Evolutionary conservation across 352 stramenopile species (phyloP).

Genomic region (Blastocystis sp.): DNA sequence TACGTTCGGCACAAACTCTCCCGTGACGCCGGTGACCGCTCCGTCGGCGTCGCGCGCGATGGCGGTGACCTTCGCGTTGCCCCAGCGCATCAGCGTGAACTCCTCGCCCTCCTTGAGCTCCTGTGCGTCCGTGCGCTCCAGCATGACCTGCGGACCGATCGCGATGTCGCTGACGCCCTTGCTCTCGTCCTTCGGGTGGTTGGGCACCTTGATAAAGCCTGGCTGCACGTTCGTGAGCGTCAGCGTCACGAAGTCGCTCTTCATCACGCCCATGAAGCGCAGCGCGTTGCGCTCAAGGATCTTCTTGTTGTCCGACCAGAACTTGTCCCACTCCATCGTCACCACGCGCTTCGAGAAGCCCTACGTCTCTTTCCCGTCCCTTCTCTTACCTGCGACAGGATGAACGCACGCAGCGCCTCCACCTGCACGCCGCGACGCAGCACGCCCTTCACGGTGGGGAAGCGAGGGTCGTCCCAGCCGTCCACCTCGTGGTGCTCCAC

Average conservation of each 20-base stretch:
- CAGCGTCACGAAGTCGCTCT: conserved; percentile 73
- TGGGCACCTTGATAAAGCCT: conserved; percentile 41
- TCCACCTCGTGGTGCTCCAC: conserved; percentile 87
- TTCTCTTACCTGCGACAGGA: conserved; percentile 78
- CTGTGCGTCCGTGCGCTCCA: conserved; percentile 86
- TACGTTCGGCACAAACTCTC: conserved; percentile 67
- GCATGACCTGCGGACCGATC: conserved; percentile 66
- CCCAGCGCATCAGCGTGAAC: conserved; percentile 91
- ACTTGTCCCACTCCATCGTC: conserved; percentile 98
- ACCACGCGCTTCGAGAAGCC: conserved; percentile 75
- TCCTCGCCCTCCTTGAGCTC: conserved; percentile 84
- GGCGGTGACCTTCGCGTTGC: conserved; percentile 71
- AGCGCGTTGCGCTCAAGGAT: conserved; percentile 83
- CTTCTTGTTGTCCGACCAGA: conserved; percentile 98
- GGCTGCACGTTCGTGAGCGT: conserved; percentile 68
- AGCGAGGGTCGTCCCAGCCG: conserved; percentile 91
- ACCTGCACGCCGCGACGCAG: conserved; percentile 86
- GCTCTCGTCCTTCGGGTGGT: conserved; percentile 57
- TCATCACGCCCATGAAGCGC: conserved; percentile 90
- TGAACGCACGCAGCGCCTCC: conserved; percentile 85
- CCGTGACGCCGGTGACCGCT: conserved; percentile 63
- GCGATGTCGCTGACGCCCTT: conserved; percentile 55
- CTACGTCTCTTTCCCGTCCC: background rate
- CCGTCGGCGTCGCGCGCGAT: conserved; percentile 63
- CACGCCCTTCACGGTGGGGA: conserved; percentile 94